Evolutionary conservation across 2,329 filamentous ascomycete species (phyloP), one percentile per base, ranked within the genome.

Genomic region (Stenocarpella maydis): DNA sequence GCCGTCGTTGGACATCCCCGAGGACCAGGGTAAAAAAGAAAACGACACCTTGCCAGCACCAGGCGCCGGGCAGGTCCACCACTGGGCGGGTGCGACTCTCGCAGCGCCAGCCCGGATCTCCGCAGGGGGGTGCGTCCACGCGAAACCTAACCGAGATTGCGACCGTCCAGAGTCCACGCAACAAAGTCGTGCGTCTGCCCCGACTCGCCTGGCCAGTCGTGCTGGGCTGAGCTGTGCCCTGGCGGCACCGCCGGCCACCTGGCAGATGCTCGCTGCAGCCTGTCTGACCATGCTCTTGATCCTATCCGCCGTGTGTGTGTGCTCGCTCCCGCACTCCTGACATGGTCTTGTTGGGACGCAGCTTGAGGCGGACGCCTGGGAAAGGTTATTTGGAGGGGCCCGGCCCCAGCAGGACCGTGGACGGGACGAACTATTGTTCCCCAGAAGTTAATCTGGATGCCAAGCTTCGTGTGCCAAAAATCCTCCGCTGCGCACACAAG

Each of bases 361-460:
- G 39, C 17, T n/a, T 50, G 50, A 68, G 69, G 55, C 39, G 34
- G n/a, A 41, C 31, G 2, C 2, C 19, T 21, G 39, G 47, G 12
- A 37, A 37, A 52, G 55, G 64, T 68, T 70, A 68, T 58, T 52
- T 31, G 34, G 68, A 50, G 68, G 65, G 49, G 31, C 64, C 41
- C 17, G 55, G 37, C 39, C 55, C 55, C 58, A 34, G 41, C 26
- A 47, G 7, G 28, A 37, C n/a, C 21, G n/a, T 28, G 17, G 50
- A 66, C 19, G 39, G 55, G 66, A 68, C 31, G 45, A 68, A 61
- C 58, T 37, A 61, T 43, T 37, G 58, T 63, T 63, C 58, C 61
- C 61, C 61, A 65, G 54, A 69, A 69, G 41, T 21, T 69, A 55
- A 69, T 69, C 60, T 49, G 43, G 28, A 58, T 58, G 67, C 67